Percentiles rank a stretch among this genome's conserved stretches.
Evolutionary conservation across 2,329 filamentous ascomycete genomes (phyloP).

Genomic region (Scytalidium sp.): DNA sequence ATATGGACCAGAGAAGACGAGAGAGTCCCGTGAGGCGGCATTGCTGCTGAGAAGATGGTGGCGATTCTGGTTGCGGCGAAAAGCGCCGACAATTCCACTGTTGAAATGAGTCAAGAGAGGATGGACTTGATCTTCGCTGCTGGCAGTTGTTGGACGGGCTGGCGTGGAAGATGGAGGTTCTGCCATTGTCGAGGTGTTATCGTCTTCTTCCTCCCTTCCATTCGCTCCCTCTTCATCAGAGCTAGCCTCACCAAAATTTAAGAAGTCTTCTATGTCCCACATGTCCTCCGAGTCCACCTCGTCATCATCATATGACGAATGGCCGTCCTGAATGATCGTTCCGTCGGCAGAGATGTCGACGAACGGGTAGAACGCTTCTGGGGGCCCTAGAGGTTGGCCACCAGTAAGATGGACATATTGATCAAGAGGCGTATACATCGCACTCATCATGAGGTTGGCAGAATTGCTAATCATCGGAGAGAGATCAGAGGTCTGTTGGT

Average conservation of each 20-base stretch:
- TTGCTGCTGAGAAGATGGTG: conserved; percentile 49
- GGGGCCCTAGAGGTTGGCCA: conserved; percentile 67
- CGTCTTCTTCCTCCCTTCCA: conserved; percentile 40
- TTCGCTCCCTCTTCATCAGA: conserved; percentile 59
- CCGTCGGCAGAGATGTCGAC: conserved; percentile 54
- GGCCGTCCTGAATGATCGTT: conserved; percentile 49
- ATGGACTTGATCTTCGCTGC: conserved; percentile 45
- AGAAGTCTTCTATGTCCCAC: conserved; percentile 67
- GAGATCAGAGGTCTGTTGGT: conserved; percentile 8
- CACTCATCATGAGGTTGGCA: conserved; percentile 74
- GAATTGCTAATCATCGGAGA: conserved; percentile 62
- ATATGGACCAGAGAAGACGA: conserved; percentile 59
- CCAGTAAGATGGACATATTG: conserved; percentile 10
- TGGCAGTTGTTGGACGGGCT: conserved; percentile 44
- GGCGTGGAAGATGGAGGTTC: conserved; percentile 51
- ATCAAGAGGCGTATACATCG: conserved; percentile 38
- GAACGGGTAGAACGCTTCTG: conserved; percentile 74
- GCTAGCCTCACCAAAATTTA: conserved; percentile 60
- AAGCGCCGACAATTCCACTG: conserved; percentile 71
- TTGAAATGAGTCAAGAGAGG: conserved; percentile 65
- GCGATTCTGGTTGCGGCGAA: conserved; percentile 62
- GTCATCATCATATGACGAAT: conserved; percentile 47
- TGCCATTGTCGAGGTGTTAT: conserved; percentile 36
- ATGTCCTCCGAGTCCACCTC: conserved; percentile 64
- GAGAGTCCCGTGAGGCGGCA: conserved; percentile 58